A percentile compares a stretch with the other conserved stretches of the same genome.
These are phyloP conservation scores for Zymoseptoria brevis DNA, from an alignment of 2,329 filamentous ascomycete genomes.

Conservation along the genomic window DNA sequence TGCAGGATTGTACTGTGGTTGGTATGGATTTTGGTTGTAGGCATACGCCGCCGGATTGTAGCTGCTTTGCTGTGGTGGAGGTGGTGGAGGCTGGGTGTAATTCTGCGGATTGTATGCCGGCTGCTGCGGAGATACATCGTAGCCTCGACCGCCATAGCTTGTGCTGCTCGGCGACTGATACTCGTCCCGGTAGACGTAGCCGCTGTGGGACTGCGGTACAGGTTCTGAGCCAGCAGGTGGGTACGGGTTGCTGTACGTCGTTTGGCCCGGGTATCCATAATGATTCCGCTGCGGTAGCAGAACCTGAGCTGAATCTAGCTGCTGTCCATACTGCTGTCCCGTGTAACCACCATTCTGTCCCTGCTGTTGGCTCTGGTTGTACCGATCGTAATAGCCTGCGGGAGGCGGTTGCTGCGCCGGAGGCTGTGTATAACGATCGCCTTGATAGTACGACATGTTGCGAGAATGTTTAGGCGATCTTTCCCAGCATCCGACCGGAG, in stretches of 20 bases:
- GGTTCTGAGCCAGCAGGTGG: constrained; percentile 19
- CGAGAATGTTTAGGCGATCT: neutral
- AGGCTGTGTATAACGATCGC: constrained; percentile 37
- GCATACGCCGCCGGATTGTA: constrained; percentile 42
- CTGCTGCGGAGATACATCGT: constrained; percentile 41
- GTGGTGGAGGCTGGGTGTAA: constrained; percentile 37
- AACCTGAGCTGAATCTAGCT: constrained; percentile 2
- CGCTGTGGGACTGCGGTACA: constrained; percentile 20
- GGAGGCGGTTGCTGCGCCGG: constrained; percentile 12
- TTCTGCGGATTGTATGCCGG: constrained; percentile 64
- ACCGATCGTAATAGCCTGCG: constrained; percentile 18
- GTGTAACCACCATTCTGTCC: constrained; percentile 21
- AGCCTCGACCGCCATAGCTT: constrained; percentile 25
- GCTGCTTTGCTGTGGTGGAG: constrained; percentile 31
- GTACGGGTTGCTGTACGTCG: constrained; percentile 17
- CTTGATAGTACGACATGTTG: constrained; percentile 50
- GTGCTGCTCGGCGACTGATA: constrained; percentile 15
- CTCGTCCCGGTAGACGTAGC: constrained; percentile 16
- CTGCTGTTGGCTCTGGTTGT: constrained; percentile 18
- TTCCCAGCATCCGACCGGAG: neutral
- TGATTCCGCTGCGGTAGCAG: constrained; percentile 7
- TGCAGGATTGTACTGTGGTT: constrained; percentile 18
- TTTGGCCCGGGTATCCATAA: constrained; percentile 20
- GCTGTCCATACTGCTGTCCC: constrained; percentile 12
- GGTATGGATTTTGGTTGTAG: constrained; percentile 18